Evolutionary conservation across 2,329 filamentous ascomycete species (phyloP).

Genomic region (Trichoderma sp.): DNA sequence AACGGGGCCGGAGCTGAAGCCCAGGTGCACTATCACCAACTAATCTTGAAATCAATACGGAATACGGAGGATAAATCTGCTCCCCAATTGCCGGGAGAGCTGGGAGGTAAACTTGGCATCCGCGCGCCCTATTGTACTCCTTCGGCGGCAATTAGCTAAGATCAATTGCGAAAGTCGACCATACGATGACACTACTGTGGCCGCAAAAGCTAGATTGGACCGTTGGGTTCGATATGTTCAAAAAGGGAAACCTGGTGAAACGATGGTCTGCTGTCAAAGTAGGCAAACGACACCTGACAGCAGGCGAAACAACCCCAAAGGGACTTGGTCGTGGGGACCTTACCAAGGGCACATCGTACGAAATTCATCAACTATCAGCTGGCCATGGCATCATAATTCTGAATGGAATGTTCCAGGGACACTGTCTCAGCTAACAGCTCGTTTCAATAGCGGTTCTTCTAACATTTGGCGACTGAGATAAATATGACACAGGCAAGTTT

Average conservation of each 20-base stretch:
- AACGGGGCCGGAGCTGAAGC: not conserved
- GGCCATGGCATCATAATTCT: not conserved
- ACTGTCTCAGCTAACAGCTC: not conserved
- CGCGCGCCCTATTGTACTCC: not conserved
- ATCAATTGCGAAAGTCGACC: not conserved
- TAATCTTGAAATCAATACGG: not conserved
- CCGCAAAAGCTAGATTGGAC: not conserved
- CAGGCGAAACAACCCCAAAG: not conserved
- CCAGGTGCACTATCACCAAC: not conserved
- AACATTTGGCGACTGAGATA: conserved; percentile 1
- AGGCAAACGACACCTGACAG: not conserved
- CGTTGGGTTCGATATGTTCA: not conserved
- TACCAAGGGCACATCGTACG: not conserved
- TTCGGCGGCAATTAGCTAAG: not conserved
- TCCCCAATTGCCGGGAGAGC: not conserved
- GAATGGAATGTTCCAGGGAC: not conserved
- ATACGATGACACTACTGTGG: not conserved
- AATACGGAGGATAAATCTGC: not conserved
- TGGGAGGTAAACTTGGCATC: not conserved
- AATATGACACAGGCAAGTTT: not conserved
- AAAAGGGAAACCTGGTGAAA: not conserved
- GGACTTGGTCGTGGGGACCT: not conserved
- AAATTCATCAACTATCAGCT: not conserved
- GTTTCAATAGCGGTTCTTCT: not conserved
- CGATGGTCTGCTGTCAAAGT: not conserved